Evolutionary conservation across 164 flowering plant genomes (phyloP).

Genomic region (Aristolochia contorta): DNA sequence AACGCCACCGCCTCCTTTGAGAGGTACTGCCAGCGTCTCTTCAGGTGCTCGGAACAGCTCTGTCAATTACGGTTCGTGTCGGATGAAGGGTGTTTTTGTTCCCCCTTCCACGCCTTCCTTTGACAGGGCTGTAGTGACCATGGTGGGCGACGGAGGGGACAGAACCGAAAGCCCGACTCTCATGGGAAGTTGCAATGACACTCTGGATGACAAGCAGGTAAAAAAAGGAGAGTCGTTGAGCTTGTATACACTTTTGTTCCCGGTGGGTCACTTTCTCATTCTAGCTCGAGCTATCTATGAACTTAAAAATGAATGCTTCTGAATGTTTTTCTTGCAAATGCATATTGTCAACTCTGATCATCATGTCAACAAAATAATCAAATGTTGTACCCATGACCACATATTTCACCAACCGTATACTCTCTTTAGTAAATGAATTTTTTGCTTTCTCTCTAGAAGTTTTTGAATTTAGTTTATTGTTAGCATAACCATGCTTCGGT

Average conservation of each 20-base stretch:
- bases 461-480: too few species aligned
- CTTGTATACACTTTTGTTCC: background rate
- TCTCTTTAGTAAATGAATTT: too few species aligned
- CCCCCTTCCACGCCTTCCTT: conserved; percentile 34
- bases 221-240: background rate
- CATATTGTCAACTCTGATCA: too few species aligned
- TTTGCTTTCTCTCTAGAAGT: too few species aligned
- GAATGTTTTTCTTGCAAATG: too few species aligned
- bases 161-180: conserved; percentile 33
- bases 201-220: conserved; percentile 57
- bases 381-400: too few species aligned
- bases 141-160: conserved; percentile 48
- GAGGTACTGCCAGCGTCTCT: conserved; percentile 20
- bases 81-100: conserved; percentile 45
- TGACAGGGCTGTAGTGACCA: conserved; percentile 30
- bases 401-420: too few species aligned
- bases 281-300: too few species aligned
- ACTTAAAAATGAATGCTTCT: too few species aligned
- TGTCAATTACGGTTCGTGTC: conserved; percentile 38
- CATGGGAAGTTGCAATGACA: conserved; percentile 39
- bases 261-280: background rate
- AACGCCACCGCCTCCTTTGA: conserved; percentile 26
- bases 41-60: conserved; percentile 29
- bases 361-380: too few species aligned
- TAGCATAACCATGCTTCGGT: too few species aligned